Evolutionary conservation across 202 grass and related monocot genomes (phyloP), one percentile per base, ranked within the genome.

Genomic region (Alloteropsis angusta): DNA sequence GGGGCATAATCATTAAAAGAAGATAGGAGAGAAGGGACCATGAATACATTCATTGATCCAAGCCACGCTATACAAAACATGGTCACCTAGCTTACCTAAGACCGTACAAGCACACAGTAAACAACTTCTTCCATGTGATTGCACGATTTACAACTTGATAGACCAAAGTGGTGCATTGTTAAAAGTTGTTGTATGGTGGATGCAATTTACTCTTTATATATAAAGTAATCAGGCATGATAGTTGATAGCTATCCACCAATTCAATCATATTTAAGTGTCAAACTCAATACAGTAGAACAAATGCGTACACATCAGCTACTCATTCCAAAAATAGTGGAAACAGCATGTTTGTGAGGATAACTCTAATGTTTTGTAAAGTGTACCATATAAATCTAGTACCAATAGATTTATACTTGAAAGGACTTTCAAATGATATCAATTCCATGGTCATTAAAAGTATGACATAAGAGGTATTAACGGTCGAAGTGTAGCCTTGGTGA

Each of bases 171-270:
- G 9, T 42, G 9, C 5, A 42, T 9, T 7, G 39, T 9, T 42
- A 42, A 0, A 42, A 42, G 39, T 42, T 42, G 5, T 42, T 9
- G 39, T 42, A 42, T 9, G 39, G 39, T 42, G 7, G 39, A 9
- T 42, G 39, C 7, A 42, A 42, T 42, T 42, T 42, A 42, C 39
- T 42, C 28, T 30, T 30, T 30, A 30, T 74, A 30, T 74, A 79
- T 61, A 62, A 83, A 62, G 15, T 76, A 58, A 47, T 16, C 4
- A 57, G 10, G 34, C 23, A 87, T 57, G 43, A 76, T 52, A 63
- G 57, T 30, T 57, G 43, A 76, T 52, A 63, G 57, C 38, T 65
- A 78, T 57, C 30, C 21, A 17, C 32, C 3, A 85, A 49, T 22
- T 78, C 9, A 50, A 52, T 71, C 61, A 84, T 22, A 63, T 55